Conservation (phyloP, 768 basidiomycete genomes). For the Crassisporium funariophilum region DNA sequence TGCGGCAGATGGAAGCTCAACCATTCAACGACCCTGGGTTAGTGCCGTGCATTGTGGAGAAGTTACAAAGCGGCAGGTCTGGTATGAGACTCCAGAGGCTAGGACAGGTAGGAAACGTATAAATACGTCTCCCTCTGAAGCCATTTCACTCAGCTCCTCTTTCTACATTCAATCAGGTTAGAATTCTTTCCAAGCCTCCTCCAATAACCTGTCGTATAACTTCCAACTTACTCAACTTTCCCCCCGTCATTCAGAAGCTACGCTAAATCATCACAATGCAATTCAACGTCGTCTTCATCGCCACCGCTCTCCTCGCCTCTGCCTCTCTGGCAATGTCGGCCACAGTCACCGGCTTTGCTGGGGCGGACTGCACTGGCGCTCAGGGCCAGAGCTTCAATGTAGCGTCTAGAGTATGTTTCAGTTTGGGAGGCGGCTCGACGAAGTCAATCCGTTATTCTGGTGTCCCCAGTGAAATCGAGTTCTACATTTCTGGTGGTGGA, state of each 20-base stretch:
- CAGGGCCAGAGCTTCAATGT: neutral
- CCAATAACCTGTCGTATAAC: neutral
- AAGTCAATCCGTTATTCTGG: constrained; percentile 22
- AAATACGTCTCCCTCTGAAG: constrained; percentile 8
- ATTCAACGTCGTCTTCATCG: constrained; percentile 17
- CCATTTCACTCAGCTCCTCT: constrained; percentile 11
- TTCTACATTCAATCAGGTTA: constrained; percentile 11
- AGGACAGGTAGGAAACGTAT: constrained; percentile 10
- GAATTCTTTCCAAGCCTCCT: constrained; percentile 1
- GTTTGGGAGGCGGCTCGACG: constrained; percentile 11
- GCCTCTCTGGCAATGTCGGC: constrained; percentile 18
- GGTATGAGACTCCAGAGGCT: constrained; percentile 1
- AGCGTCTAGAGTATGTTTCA: constrained; percentile 11
- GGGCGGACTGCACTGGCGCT: constrained; percentile 9
- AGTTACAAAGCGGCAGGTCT: constrained; percentile 1
- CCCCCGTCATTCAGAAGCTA: constrained; percentile 15
- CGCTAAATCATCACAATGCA: constrained; percentile 19
- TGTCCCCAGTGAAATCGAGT: constrained; percentile 14
- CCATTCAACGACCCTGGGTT: too few relatives aligned
- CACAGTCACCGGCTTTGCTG: constrained; percentile 7
- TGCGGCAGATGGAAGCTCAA: neutral
- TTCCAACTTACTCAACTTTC: neutral
- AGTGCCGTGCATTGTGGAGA: neutral
- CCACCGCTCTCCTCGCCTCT: constrained; percentile 12
- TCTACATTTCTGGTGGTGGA: constrained; percentile 18